Percentiles rank a stretch among this genome's conserved stretches.
These are phyloP conservation scores for Trametes gibbosa DNA, from an alignment of 768 basidiomycete genomes.

Conservation along the genomic window DNA sequence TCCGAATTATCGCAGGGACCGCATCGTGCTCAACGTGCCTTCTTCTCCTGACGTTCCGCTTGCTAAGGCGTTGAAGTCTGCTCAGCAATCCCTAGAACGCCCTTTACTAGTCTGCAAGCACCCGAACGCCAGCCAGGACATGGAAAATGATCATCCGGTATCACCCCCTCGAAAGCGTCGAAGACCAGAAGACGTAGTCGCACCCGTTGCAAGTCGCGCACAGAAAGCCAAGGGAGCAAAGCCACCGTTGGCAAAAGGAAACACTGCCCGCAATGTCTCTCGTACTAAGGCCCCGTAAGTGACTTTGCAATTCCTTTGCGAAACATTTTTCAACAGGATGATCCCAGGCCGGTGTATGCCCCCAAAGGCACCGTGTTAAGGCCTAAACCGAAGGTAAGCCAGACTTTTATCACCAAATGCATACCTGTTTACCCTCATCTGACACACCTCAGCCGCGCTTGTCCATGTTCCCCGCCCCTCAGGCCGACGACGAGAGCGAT, in stretches of 20 bases:
- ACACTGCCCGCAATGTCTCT: not conserved
- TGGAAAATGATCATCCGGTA: not conserved
- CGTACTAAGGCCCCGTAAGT: slow-evolving; percentile 4
- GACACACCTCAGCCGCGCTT: slow-evolving; percentile 20
- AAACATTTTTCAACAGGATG: not conserved
- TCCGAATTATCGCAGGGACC: not conserved
- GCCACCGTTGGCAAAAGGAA: not conserved
- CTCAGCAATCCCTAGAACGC: not conserved
- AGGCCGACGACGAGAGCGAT: slow-evolving; percentile 13
- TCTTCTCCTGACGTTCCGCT: not conserved
- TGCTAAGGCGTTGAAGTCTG: not conserved
- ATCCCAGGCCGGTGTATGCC: not conserved
- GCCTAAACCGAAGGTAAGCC: slow-evolving; percentile 14
- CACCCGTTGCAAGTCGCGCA: not conserved
- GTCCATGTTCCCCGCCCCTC: slow-evolving; percentile 25
- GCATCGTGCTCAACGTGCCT: not conserved
- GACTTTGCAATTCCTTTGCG: not conserved
- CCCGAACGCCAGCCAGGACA: not conserved
- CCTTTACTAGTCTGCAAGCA: too few species aligned
- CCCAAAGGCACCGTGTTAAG: slow-evolving; percentile 9
- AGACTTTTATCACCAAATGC: too few species aligned
- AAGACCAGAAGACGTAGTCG: not conserved
- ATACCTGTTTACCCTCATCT: not conserved
- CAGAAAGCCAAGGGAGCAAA: not conserved
- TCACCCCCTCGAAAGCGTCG: not conserved